A percentile compares a stretch with the other conserved stretches of the same genome.
phyloP scores from a whole-genome alignment of 2,329 filamentous ascomycete genomes.

The Cladosporium sp. region DNA sequence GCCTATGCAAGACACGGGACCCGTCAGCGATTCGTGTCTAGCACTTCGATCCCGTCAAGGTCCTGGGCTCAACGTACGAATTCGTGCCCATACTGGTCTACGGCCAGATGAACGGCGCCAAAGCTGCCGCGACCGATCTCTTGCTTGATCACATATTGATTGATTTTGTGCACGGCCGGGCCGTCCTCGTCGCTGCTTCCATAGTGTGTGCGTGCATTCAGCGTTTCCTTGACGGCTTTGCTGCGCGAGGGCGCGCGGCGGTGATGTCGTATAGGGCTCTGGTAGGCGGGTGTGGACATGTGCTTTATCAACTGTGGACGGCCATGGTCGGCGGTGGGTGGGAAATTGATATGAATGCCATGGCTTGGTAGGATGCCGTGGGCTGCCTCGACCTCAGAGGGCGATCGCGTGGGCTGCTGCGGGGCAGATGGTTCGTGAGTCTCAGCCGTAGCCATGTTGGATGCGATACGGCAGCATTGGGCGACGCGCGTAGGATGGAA shows the following conservation, averaged over 20 bases:
- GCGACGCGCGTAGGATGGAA: background rate
- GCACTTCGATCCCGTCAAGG: conserved; percentile 2
- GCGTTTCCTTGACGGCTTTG: conserved; percentile 73
- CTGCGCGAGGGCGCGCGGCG: conserved; percentile 56
- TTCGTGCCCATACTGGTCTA: conserved; percentile 86
- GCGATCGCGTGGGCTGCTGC: conserved; percentile 4
- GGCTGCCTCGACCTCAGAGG: conserved; percentile 16
- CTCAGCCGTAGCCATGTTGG: conserved; percentile 5
- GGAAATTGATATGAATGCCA: conserved; percentile 45
- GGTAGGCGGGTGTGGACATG: conserved; percentile 54
- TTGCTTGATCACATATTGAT: conserved; percentile 89
- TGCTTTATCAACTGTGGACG: conserved; percentile 41
- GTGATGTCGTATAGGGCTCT: conserved; percentile 62
- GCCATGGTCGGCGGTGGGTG: conserved; percentile 32
- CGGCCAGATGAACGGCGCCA: conserved; percentile 83
- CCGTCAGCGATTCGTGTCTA: background rate
- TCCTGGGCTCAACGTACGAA: conserved; percentile 60
- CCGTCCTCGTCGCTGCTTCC: conserved; percentile 80
- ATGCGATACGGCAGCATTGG: conserved; percentile 7
- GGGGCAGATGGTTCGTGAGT: conserved; percentile 6
- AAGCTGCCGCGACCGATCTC: conserved; percentile 97
- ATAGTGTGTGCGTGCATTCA: conserved; percentile 84
- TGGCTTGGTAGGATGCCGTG: conserved; percentile 35
- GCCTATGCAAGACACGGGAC: conserved; percentile 54
- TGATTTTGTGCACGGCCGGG: conserved; percentile 76